A percentile compares a stretch with the other conserved stretches of the same genome.
phyloP scores from a whole-genome alignment of 176 grass and related monocot genomes.

The sorghum (Sorghum bicolor) region DNA sequence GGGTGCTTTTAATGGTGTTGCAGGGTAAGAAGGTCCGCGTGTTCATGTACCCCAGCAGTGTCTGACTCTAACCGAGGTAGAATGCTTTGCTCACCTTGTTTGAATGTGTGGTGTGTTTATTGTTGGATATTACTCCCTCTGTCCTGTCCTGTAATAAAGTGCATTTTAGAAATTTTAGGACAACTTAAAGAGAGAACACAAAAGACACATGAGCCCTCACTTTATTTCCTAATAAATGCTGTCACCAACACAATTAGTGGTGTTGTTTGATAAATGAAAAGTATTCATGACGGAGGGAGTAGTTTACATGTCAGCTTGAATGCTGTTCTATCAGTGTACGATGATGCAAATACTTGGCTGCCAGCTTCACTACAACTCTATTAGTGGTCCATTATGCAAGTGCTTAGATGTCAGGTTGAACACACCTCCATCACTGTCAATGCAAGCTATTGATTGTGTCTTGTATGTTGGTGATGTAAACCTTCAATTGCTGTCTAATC shows the following conservation, averaged over 20 bases:
- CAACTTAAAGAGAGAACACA: too few species aligned
- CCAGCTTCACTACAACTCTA: background rate
- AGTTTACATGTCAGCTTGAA: background rate
- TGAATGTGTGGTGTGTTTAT: background rate
- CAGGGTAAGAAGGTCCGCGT: constrained; percentile 64
- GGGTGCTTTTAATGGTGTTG: background rate
- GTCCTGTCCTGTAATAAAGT: too few species aligned
- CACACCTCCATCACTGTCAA: background rate
- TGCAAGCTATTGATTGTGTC: background rate
- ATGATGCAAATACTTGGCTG: background rate
- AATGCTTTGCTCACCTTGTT: background rate
- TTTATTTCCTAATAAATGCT: too few species aligned
- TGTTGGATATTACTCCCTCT: background rate
- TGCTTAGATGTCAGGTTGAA: background rate
- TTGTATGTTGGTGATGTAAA: background rate
- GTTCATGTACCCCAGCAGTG: constrained; percentile 66
- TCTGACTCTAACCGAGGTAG: constrained; percentile 47
- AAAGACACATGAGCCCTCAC: too few species aligned
- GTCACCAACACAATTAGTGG: too few species aligned
- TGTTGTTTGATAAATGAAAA: too few species aligned
- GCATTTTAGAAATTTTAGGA: too few species aligned
- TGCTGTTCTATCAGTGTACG: background rate
- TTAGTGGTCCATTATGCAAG: background rate
- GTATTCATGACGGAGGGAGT: too few species aligned
- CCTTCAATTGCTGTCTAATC: background rate